Percentiles rank a stretch among this genome's conserved stretches.
These are phyloP conservation scores for Plantago elongata DNA, from an alignment of 257 asterid species.

Conservation along the genomic window DNA sequence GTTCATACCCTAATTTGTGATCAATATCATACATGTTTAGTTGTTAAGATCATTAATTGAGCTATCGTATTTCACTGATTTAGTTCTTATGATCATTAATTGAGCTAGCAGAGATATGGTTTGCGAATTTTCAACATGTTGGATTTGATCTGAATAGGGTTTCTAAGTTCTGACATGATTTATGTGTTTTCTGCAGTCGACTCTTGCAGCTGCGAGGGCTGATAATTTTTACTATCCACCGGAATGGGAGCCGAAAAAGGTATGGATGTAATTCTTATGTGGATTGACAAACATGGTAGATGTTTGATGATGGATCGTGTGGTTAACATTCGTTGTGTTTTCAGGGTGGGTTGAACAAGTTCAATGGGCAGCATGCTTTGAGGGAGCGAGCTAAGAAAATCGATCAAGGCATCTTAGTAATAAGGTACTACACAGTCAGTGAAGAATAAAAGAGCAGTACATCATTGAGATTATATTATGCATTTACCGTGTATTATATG, in stretches of 20 bases:
- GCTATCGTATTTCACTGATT: not conserved
- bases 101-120: not conserved
- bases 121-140: not conserved
- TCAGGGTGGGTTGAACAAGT: constrained; percentile 93
- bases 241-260: constrained; percentile 99
- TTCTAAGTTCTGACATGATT: constrained; percentile 8
- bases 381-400: constrained; percentile 92
- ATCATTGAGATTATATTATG: too few relatives aligned
- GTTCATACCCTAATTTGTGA: constrained; percentile 10
- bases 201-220: constrained; percentile 98
- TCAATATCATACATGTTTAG: not conserved
- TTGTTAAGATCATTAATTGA: not conserved
- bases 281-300: not conserved
- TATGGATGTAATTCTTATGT: constrained; percentile 16
- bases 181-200: constrained; percentile 62
- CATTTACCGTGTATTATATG: too few relatives aligned
- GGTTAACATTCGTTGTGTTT: constrained; percentile 1
- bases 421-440: constrained; percentile 56
- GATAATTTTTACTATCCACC: constrained; percentile 98
- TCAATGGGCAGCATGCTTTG: constrained; percentile 91
- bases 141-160: not conserved
- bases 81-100: not conserved
- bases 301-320: not conserved
- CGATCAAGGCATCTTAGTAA: constrained; percentile 91
- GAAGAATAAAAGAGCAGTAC: not conserved